These are phyloP conservation scores for Trichoderma virens DNA, from an alignment of 495 filamentous ascomycete genomes.

Conservation along the genomic window DNA sequence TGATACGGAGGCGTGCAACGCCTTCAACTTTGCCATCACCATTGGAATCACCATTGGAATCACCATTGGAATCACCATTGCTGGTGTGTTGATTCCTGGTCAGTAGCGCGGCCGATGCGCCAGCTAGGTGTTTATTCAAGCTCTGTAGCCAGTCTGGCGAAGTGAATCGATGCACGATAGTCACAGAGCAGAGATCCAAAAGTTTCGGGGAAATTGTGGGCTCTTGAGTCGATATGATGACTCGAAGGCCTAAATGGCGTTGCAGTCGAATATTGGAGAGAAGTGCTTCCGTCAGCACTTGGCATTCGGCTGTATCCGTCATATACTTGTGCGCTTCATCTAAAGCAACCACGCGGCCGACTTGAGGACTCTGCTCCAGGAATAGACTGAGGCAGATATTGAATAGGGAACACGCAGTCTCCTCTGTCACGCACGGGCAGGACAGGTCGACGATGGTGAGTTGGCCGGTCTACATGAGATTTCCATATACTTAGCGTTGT, in stretches of 20 bases:
- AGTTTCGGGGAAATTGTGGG: slow-evolving; percentile 64
- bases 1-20: slow-evolving; percentile 14
- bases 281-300: slow-evolving; percentile 56
- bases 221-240: slow-evolving; percentile 73
- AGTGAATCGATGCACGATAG: slow-evolving; percentile 67
- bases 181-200: slow-evolving; percentile 63
- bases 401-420: slow-evolving; percentile 61
- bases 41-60: background rate
- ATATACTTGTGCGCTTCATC: slow-evolving; percentile 39
- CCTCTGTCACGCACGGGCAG: slow-evolving; percentile 60
- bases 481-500: background rate
- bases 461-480: slow-evolving; percentile 33
- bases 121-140: slow-evolving; percentile 58
- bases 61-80: slow-evolving; percentile 9
- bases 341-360: slow-evolving; percentile 31
- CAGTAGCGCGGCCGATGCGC: slow-evolving; percentile 21
- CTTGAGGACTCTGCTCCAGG: slow-evolving; percentile 40
- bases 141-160: slow-evolving; percentile 59
- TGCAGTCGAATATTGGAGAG: slow-evolving; percentile 60
- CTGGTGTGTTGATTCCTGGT: background rate
- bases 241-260: slow-evolving; percentile 56
- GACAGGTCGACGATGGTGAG: slow-evolving; percentile 71
- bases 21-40: slow-evolving; percentile 4
- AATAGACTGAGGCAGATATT: slow-evolving; percentile 58
- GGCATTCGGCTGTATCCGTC: slow-evolving; percentile 30